Percentiles rank a stretch among this genome's conserved stretches.
These are phyloP conservation scores for Botrytis cinerea DNA, from an alignment of 2,329 filamentous ascomycete species.

Conservation along the genomic window DNA sequence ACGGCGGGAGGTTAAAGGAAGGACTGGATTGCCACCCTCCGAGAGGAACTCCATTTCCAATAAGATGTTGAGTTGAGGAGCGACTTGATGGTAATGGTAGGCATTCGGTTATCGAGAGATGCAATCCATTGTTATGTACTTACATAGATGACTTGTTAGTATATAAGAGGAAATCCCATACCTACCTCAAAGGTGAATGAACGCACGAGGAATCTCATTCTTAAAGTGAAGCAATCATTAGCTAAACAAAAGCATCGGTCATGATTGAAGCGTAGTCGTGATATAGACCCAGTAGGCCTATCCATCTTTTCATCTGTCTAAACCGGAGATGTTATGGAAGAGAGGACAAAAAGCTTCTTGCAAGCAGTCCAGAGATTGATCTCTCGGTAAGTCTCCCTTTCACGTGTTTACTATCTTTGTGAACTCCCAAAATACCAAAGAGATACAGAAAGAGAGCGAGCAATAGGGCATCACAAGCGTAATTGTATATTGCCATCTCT, in stretches of 20 bases:
- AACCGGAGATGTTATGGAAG: neutral
- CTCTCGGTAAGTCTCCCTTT: neutral
- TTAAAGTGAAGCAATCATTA: neutral
- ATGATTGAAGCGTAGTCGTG: neutral
- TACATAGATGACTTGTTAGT: neutral
- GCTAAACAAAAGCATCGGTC: neutral
- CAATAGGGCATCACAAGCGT: neutral
- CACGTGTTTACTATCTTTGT: neutral
- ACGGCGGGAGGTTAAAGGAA: neutral
- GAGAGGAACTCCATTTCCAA: neutral
- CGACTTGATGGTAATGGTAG: neutral
- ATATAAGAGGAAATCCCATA: neutral
- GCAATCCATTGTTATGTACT: neutral
- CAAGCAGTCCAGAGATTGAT: neutral
- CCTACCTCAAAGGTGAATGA: neutral
- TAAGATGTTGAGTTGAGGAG: neutral
- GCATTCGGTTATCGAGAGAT: neutral
- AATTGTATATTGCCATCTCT: neutral
- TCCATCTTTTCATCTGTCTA: neutral
- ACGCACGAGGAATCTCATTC: neutral
- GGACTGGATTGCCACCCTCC: constrained; percentile 2
- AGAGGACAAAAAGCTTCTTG: neutral
- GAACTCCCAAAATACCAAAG: neutral
- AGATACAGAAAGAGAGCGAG: neutral
- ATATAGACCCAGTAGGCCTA: neutral